Conservation (phyloP, 2,329 filamentous ascomycete genomes). For the Fusarium concolor region DNA sequence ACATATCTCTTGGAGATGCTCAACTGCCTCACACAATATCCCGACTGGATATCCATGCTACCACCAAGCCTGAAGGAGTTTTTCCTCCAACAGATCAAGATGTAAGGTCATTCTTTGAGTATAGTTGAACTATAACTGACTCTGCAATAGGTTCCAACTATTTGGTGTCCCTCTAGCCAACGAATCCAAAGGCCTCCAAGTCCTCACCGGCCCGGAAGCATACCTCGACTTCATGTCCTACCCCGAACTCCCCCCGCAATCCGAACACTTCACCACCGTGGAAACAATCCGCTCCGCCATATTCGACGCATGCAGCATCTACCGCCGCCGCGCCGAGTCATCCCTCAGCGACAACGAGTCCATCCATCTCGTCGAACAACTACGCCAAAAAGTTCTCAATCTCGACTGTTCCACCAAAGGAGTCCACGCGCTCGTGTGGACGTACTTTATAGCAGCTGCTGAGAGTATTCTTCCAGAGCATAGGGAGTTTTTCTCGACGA, state of each 20-base stretch:
- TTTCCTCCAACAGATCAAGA: conserved; percentile 49
- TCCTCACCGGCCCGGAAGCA: conserved; percentile 36
- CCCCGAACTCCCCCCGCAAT: conserved; percentile 33
- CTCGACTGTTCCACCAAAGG: conserved; percentile 48
- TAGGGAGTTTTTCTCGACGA: conserved; percentile 50
- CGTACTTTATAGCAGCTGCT: conserved; percentile 55
- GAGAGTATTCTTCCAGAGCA: conserved; percentile 53
- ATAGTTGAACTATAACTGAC: background rate
- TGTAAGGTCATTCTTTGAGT: conserved; percentile 28
- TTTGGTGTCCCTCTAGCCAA: conserved; percentile 47
- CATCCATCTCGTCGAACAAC: conserved; percentile 46
- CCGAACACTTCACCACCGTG: conserved; percentile 36
- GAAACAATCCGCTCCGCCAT: conserved; percentile 43
- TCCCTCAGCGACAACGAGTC: conserved; percentile 39
- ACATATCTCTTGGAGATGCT: conserved; percentile 53
- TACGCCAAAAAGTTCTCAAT: conserved; percentile 47
- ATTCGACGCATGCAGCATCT: conserved; percentile 44
- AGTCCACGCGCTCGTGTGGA: conserved; percentile 55
- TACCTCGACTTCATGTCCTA: conserved; percentile 48
- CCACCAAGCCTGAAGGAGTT: conserved; percentile 40
- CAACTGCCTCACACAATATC: conserved; percentile 45
- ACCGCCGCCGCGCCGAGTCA: conserved; percentile 42
- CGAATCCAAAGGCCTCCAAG: conserved; percentile 44
- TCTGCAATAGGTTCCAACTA: conserved; percentile 44
- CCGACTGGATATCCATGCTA: conserved; percentile 35